Evolutionary conservation across 176 grass and related monocot species (phyloP).

Genomic region (Oryza australiensis): DNA sequence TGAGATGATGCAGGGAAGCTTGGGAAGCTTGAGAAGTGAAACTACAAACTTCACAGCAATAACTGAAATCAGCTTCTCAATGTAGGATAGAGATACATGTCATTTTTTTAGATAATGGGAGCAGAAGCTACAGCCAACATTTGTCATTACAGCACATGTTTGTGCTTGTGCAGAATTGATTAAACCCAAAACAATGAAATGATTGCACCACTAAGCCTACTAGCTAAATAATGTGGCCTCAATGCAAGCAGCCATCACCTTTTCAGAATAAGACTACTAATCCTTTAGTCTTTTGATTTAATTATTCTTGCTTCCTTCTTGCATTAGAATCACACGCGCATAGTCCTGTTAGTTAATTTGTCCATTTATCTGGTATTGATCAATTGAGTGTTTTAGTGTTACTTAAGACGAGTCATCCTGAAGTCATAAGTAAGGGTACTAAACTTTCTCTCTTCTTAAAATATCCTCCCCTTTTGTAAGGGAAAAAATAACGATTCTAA

Average conservation of each 20-base stretch:
- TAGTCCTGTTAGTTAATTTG: neutral
- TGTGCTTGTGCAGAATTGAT: neutral
- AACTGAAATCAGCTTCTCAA: slow-evolving; percentile 10
- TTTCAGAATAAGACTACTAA: neutral
- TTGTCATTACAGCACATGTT: slow-evolving; percentile 22
- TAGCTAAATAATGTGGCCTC: slow-evolving; percentile 39
- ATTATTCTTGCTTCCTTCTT: neutral
- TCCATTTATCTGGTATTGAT: slow-evolving; percentile 1
- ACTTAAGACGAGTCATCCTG: slow-evolving; percentile 3
- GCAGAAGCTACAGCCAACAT: too few species aligned
- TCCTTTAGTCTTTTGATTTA: slow-evolving; percentile 2
- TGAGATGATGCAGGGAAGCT: neutral
- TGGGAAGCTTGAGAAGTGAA: neutral
- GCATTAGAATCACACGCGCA: neutral
- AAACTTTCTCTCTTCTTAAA: slow-evolving; percentile 10
- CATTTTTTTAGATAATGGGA: too few species aligned
- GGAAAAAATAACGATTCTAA: neutral
- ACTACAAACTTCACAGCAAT: neutral
- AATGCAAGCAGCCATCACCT: slow-evolving; percentile 38
- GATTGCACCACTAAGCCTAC: slow-evolving; percentile 33
- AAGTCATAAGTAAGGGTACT: slow-evolving; percentile 11
- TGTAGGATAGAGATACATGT: neutral
- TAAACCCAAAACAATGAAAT: slow-evolving; percentile 24
- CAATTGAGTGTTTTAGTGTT: slow-evolving; percentile 4
- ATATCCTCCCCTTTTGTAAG: neutral